Conservation (phyloP, 208 protist species). For the Leishmania gerbilli region DNA sequence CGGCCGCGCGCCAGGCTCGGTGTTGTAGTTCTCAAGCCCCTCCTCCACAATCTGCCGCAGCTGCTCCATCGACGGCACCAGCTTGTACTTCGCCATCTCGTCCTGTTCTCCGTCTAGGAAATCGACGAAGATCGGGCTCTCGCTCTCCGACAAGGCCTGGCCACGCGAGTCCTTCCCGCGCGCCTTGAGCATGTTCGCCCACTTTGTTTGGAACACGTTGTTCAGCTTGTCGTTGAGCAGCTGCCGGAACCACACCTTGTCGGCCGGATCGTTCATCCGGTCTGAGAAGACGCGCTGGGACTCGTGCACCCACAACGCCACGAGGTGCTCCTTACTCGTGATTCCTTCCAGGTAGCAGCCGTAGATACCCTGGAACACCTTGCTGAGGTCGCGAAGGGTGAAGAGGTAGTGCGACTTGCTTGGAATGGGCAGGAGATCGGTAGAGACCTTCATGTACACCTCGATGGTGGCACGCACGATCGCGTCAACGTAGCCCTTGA, state of each 20-base stretch:
- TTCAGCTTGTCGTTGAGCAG: slow-evolving; percentile 93
- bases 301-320: slow-evolving; percentile 98
- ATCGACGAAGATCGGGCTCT: slow-evolving; percentile 94
- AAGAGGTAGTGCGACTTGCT: slow-evolving; percentile 99
- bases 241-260: slow-evolving; percentile 94
- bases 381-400: slow-evolving; percentile 97
- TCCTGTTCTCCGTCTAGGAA: slow-evolving; percentile 94
- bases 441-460: slow-evolving; percentile 93
- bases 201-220: slow-evolving; percentile 93
- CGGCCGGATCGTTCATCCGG: slow-evolving; percentile 93
- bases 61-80: slow-evolving; percentile 88
- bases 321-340: slow-evolving; percentile 93
- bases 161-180: slow-evolving; percentile 54
- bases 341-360: slow-evolving; percentile 88
- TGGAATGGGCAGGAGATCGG: slow-evolving; percentile 95
- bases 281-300: slow-evolving; percentile 97
- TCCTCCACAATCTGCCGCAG: slow-evolving; percentile 94
- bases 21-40: slow-evolving; percentile 94
- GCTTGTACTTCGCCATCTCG: slow-evolving; percentile 95
- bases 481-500: slow-evolving; percentile 90
- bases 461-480: slow-evolving; percentile 96
- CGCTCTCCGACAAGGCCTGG: slow-evolving; percentile 56
- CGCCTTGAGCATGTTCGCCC: slow-evolving; percentile 90
- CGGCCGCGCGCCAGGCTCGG: slow-evolving; percentile 83
- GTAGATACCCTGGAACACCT: slow-evolving; percentile 98